Evolutionary conservation across 768 basidiomycete species (phyloP).

Genomic region (Collybiopsis luxurians): DNA sequence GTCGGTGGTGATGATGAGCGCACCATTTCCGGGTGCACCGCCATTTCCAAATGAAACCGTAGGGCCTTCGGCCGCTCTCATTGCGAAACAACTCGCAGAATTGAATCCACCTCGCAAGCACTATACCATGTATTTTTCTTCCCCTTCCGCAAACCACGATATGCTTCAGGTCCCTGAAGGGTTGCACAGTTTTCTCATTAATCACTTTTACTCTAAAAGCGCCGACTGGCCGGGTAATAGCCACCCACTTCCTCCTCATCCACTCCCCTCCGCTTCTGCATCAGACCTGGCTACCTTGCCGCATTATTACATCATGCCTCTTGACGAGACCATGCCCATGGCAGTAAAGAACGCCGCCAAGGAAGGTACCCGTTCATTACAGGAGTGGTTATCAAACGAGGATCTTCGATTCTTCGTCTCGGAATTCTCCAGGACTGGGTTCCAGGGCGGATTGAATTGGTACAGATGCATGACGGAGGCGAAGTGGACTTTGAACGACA

Average conservation of each 20-base stretch:
- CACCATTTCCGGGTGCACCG: slow-evolving; percentile 49
- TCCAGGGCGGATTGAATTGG: slow-evolving; percentile 61
- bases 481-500: slow-evolving; percentile 32
- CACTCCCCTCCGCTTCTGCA: slow-evolving; percentile 31
- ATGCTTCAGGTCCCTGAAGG: slow-evolving; percentile 42
- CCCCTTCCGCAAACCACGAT: slow-evolving; percentile 43
- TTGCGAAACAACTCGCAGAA: slow-evolving; percentile 26
- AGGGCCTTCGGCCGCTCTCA: slow-evolving; percentile 10
- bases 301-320: slow-evolving; percentile 61
- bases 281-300: slow-evolving; percentile 42
- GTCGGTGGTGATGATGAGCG: slow-evolving; percentile 58
- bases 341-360: slow-evolving; percentile 28
- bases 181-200: slow-evolving; percentile 45
- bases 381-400: slow-evolving; percentile 46
- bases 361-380: slow-evolving; percentile 10
- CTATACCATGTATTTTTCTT: slow-evolving; percentile 50
- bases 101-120: slow-evolving; percentile 56
- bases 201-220: slow-evolving; percentile 59
- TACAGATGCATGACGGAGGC: slow-evolving; percentile 44
- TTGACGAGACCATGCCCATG: slow-evolving; percentile 51
- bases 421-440: slow-evolving; percentile 51
- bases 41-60: slow-evolving; percentile 17
- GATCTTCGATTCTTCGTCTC: slow-evolving; percentile 48
- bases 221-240: slow-evolving; percentile 46
- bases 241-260: slow-evolving; percentile 22